A percentile compares a stretch with the other conserved stretches of the same genome.
phyloP scores from a whole-genome alignment of 352 stramenopile species.

The Sclerospora graminicola region DNA sequence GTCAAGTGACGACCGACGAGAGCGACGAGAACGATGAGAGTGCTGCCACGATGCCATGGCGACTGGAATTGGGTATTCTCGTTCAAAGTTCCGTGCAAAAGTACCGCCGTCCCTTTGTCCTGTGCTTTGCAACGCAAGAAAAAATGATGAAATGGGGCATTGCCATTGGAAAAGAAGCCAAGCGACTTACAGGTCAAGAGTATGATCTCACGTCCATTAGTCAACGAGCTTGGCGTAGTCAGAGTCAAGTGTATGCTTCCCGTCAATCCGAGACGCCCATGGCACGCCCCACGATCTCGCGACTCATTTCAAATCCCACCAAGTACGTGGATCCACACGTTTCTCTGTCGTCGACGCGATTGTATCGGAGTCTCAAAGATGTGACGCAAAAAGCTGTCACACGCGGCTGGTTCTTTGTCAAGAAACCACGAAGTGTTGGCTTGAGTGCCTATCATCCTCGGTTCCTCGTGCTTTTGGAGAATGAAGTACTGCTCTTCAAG shows the following conservation, averaged over 20 bases:
- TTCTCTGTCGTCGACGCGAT: slow-evolving; percentile 19
- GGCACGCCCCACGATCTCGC: slow-evolving; percentile 43
- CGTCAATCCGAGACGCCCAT: slow-evolving; percentile 50
- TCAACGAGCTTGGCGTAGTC: slow-evolving; percentile 44
- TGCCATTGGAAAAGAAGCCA: slow-evolving; percentile 62
- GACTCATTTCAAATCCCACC: slow-evolving; percentile 62
- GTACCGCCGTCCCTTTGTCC: slow-evolving; percentile 65
- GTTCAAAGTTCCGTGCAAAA: slow-evolving; percentile 43
- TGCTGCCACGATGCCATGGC: slow-evolving; percentile 68
- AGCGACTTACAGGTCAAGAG: slow-evolving; percentile 69
- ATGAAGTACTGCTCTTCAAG: slow-evolving; percentile 77
- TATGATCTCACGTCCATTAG: slow-evolving; percentile 73
- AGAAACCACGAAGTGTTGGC: slow-evolving; percentile 50
- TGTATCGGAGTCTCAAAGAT: slow-evolving; percentile 74
- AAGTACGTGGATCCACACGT: slow-evolving; percentile 68
- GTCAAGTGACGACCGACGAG: slow-evolving; percentile 38
- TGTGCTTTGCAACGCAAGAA: slow-evolving; percentile 69
- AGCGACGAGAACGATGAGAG: slow-evolving; percentile 30
- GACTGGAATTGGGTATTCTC: slow-evolving; percentile 60
- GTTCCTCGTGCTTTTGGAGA: slow-evolving; percentile 75
- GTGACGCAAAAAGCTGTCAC: slow-evolving; percentile 51
- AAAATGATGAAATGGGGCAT: slow-evolving; percentile 85
- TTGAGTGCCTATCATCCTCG: slow-evolving; percentile 72
- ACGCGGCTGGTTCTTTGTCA: slow-evolving; percentile 80
- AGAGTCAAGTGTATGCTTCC: slow-evolving; percentile 42